A percentile compares a stretch with the other conserved stretches of the same genome.
These are phyloP conservation scores for Ramaria sp. DNA, from an alignment of 768 basidiomycete species.

Conservation along the genomic window DNA sequence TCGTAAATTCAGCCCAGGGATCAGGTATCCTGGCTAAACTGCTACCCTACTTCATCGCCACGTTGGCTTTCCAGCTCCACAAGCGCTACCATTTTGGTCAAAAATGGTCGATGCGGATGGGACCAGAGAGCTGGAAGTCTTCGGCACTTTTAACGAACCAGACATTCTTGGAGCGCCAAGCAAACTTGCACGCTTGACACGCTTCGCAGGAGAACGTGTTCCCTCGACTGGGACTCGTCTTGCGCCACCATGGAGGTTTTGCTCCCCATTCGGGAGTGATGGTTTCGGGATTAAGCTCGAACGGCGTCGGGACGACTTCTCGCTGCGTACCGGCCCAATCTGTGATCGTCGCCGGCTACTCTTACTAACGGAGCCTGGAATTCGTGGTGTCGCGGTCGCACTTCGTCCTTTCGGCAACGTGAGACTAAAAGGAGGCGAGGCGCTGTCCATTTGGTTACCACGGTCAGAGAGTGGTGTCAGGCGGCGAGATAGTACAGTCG, in stretches of 20 bases:
- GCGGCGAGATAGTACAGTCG: slow-evolving; percentile 22
- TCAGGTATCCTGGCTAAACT: neutral
- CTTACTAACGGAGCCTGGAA: slow-evolving; percentile 25
- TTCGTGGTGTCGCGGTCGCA: slow-evolving; percentile 35
- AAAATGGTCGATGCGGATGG: neutral
- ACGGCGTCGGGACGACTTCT: slow-evolving; percentile 53
- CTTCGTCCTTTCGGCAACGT: slow-evolving; percentile 31
- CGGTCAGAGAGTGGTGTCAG: slow-evolving; percentile 43
- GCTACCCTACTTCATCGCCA: neutral
- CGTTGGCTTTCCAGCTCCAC: slow-evolving; percentile 1
- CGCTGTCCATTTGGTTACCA: slow-evolving; percentile 38
- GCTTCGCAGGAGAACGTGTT: slow-evolving; percentile 11
- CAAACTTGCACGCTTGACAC: slow-evolving; percentile 10
- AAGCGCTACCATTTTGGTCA: slow-evolving; percentile 3
- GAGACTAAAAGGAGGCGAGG: slow-evolving; percentile 12
- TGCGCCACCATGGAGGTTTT: neutral
- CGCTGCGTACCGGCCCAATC: slow-evolving; percentile 63
- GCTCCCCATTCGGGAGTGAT: slow-evolving; percentile 27
- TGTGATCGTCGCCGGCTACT: slow-evolving; percentile 52
- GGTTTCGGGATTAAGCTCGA: slow-evolving; percentile 76
- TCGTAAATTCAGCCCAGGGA: neutral
- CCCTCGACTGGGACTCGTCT: slow-evolving; percentile 5
- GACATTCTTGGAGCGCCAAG: slow-evolving; percentile 5
- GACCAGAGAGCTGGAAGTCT: neutral
- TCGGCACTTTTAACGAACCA: neutral